Evolutionary conservation across 306 rosid species (phyloP), one percentile per base, ranked within the genome.

Genomic region (Vicia sativa): DNA sequence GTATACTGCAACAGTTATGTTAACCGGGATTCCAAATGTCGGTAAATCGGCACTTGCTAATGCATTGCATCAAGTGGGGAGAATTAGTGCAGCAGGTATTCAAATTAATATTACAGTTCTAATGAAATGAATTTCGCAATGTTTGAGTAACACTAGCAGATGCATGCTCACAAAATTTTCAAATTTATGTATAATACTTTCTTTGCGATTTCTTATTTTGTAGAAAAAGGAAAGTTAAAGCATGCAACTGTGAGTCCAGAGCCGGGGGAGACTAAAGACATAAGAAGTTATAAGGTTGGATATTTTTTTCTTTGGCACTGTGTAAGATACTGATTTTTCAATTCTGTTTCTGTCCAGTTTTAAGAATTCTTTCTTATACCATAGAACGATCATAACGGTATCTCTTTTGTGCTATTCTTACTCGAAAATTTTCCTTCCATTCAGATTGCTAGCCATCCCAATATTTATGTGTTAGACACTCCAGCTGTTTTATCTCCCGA

Each of bases 361-460:
- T 31, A 31, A 31, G 37, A 31, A 6, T 31, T 31, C 2, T 31
- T 31, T 31, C 37, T 31, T 31, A 6, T 31, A 31, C 37, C 9
- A 31, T 6, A 31, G 31, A 28, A 28, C 9, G 9, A 7, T 31
- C 38, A 9, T 25, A 12, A 23, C 63, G 11, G 9, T 53, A 4
- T 54, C 4, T 43, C 45, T 34, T 12, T 49, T 39, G 26, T 58
- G 73, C 37, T 29, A 14, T 62, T 74, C 61, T 63, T 62, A 56
- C 70, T 77, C 49, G 44, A 15, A 70, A 62, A 8, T 54, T 74
- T 59, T 37, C 68, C 14, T 61, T 75, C 43, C 28, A 55, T 83
- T 45, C 92, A 92, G 98, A 86, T 92, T 61, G 98, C 82, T 73
- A 92, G 98, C 75, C 96, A 89, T 83, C 98, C 96, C 87, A 92